These are phyloP conservation scores for Macrotyloma uniflorum DNA, from an alignment of 306 rosid species.

Conservation along the genomic window DNA sequence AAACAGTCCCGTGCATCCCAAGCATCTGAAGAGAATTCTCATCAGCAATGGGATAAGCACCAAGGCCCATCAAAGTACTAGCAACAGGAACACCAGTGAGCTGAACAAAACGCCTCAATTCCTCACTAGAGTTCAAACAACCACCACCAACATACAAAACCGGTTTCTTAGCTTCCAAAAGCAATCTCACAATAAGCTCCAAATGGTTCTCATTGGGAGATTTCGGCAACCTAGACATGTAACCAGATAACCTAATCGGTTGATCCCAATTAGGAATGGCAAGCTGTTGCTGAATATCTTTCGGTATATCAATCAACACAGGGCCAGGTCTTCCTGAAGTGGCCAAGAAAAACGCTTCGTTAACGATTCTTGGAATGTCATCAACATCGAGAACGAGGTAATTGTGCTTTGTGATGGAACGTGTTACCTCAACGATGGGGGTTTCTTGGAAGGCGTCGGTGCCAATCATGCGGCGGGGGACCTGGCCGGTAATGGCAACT, in stretches of 20 bases:
- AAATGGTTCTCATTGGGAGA: constrained; percentile 43
- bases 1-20: constrained; percentile 93
- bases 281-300: constrained; percentile 86
- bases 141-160: constrained; percentile 90
- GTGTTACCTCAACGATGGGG: constrained; percentile 90
- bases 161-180: constrained; percentile 73
- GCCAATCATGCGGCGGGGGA: constrained; percentile 88
- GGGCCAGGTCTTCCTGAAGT: constrained; percentile 87
- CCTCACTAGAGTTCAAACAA: constrained; percentile 74
- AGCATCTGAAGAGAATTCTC: constrained; percentile 79
- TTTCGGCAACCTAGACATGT: constrained; percentile 67
- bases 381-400: constrained; percentile 82
- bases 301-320: constrained; percentile 75
- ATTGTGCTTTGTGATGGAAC: constrained; percentile 87
- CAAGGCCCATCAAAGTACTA: constrained; percentile 92
- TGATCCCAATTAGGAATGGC: constrained; percentile 78
- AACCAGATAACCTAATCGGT: constrained; percentile 66
- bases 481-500: constrained; percentile 84
- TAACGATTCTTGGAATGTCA: constrained; percentile 83
- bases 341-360: constrained; percentile 77
- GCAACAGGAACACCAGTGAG: constrained; percentile 84
- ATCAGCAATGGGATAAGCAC: constrained; percentile 54
- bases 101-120: constrained; percentile 64
- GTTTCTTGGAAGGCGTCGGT: constrained; percentile 94
- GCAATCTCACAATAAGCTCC: constrained; percentile 71